Conservation (phyloP, 2,329 filamentous ascomycete species). For the Fusarium pilosicola region DNA sequence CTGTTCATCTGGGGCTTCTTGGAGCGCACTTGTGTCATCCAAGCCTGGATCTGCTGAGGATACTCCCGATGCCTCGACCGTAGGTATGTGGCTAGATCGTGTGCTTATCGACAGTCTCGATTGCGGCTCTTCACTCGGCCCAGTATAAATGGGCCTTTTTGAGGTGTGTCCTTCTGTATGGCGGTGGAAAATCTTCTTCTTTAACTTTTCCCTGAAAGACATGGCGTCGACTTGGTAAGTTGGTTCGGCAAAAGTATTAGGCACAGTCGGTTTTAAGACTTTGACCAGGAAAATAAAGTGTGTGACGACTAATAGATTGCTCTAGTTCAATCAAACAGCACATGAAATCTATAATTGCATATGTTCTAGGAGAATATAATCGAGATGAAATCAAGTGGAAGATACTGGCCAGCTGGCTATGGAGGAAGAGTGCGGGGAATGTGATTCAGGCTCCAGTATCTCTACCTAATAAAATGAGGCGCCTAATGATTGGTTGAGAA, state of each 20-base stretch:
- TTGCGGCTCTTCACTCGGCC: not conserved
- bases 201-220: rapidly evolving
- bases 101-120: rapidly evolving
- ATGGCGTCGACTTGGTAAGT: not conserved
- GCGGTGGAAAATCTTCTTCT: rapidly evolving
- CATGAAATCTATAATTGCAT: rapidly evolving
- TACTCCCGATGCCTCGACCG: rapidly evolving
- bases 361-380: not conserved
- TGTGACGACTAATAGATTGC: rapidly evolving
- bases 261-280: rapidly evolving
- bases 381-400: rapidly evolving
- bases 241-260: rapidly evolving
- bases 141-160: rapidly evolving
- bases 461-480: not conserved
- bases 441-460: not conserved
- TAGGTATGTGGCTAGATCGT: rapidly evolving
- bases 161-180: rapidly evolving
- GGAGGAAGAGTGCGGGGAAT: not conserved
- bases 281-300: not conserved
- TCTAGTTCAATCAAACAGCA: not conserved
- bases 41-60: rapidly evolving
- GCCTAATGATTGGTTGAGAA: rapidly evolving
- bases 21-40: rapidly evolving
- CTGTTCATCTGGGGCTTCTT: rapidly evolving
- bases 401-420: rapidly evolving